Conservation (phyloP, 2,329 filamentous ascomycete genomes). For the Xylariales sp. region DNA sequence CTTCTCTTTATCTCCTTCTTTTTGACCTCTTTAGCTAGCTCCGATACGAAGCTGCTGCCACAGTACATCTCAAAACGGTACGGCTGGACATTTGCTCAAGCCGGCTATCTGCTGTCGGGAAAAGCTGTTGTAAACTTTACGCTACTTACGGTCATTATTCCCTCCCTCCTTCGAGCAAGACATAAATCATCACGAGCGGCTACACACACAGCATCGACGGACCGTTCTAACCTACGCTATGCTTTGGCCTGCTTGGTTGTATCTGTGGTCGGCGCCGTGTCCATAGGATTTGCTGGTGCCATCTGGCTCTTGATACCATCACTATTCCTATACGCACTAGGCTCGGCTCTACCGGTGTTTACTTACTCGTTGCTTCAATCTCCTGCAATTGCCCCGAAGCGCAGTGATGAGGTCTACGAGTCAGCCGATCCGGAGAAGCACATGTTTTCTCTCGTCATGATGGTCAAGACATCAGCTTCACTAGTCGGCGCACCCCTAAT, state of each 20-base stretch:
- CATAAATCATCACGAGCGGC: conserved; percentile 4
- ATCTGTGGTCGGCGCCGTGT: conserved; percentile 36
- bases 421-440: conserved; percentile 29
- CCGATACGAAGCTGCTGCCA: conserved; percentile 45
- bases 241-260: conserved; percentile 31
- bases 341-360: conserved; percentile 45
- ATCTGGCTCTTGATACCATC: conserved; percentile 37
- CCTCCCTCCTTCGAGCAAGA: conserved; percentile 26
- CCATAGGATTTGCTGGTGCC: conserved; percentile 33
- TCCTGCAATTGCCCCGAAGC: conserved; percentile 26
- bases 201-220: conserved; percentile 17
- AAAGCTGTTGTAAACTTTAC: conserved; percentile 46
- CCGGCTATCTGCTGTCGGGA: conserved; percentile 42
- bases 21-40: conserved; percentile 43
- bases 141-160: conserved; percentile 36
- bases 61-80: conserved; percentile 48
- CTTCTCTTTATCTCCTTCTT: conserved; percentile 40
- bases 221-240: conserved; percentile 26
- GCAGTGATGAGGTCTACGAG: conserved; percentile 10
- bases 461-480: conserved; percentile 43
- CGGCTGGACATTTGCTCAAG: conserved; percentile 38
- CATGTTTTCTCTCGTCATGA: conserved; percentile 47
- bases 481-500: conserved; percentile 43
- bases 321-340: conserved; percentile 41
- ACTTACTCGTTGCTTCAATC: conserved; percentile 44